These are phyloP conservation scores for Endoconidiophora polonica DNA, from an alignment of 2,329 filamentous ascomycete genomes.

Conservation along the genomic window DNA sequence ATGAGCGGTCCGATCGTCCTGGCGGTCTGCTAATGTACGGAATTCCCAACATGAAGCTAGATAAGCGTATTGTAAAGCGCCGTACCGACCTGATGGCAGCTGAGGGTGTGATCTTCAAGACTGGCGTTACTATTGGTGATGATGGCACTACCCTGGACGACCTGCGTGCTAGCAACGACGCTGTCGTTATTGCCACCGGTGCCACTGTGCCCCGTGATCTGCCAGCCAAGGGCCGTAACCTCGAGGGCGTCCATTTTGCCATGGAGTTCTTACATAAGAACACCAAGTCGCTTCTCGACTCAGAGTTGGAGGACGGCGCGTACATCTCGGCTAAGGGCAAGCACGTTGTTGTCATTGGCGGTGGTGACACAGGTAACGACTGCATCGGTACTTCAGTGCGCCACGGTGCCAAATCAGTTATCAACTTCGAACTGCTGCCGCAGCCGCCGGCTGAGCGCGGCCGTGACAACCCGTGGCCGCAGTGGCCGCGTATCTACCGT, in stretches of 20 bases:
- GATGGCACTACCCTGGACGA: slow-evolving; percentile 56
- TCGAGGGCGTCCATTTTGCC: slow-evolving; percentile 84
- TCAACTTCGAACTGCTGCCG: slow-evolving; percentile 90
- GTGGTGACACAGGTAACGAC: slow-evolving; percentile 94
- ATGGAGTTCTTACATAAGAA: slow-evolving; percentile 98
- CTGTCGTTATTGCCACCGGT: slow-evolving; percentile 81
- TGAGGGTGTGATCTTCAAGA: slow-evolving; percentile 73
- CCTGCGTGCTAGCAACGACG: slow-evolving; percentile 58
- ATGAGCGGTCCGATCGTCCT: slow-evolving; percentile 78
- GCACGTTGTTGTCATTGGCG: slow-evolving; percentile 89
- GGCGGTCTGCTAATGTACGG: slow-evolving; percentile 96
- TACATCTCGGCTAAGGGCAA: slow-evolving; percentile 95
- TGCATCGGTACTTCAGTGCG: slow-evolving; percentile 94
- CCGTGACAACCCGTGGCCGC: slow-evolving; percentile 91
- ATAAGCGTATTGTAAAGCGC: slow-evolving; percentile 92
- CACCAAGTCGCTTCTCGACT: slow-evolving; percentile 93
- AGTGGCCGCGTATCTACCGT: slow-evolving; percentile 95
- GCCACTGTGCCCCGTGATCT: slow-evolving; percentile 87
- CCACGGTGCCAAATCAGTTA: slow-evolving; percentile 86
- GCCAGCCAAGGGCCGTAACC: slow-evolving; percentile 72
- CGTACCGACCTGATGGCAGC: slow-evolving; percentile 88
- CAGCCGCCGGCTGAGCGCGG: slow-evolving; percentile 84
- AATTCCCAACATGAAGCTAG: slow-evolving; percentile 98
- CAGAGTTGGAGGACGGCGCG: slow-evolving; percentile 60
- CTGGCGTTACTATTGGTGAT: slow-evolving; percentile 53